phyloP scores from a whole-genome alignment of 139 green algal species.

The Edaphochlamys debaryana region DNA sequence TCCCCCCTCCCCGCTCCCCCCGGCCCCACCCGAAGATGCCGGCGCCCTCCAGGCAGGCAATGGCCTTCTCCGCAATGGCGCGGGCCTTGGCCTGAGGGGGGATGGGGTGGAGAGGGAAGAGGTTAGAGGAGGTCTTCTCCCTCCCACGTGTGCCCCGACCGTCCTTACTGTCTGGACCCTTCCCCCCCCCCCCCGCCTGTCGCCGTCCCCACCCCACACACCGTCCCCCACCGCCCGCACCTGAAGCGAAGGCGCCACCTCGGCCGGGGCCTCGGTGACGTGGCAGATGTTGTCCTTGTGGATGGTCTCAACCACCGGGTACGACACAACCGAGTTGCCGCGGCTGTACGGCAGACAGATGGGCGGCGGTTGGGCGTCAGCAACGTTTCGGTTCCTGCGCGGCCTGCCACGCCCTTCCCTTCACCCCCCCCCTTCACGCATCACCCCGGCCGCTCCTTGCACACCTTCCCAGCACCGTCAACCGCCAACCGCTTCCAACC shows the following conservation, averaged over 20 bases:
- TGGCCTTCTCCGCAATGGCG: conserved; percentile 79
- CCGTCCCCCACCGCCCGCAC: no score
- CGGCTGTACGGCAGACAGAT: conserved; percentile 11
- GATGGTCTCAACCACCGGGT: conserved; percentile 94
- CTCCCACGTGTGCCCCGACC: no score
- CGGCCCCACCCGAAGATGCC: conserved; percentile 92
- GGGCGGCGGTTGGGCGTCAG: neutral
- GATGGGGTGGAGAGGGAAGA: no score
- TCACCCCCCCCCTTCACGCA: neutral
- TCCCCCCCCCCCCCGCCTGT: no score
- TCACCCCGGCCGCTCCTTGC: no score
- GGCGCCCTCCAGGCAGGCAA: conserved; percentile 83
- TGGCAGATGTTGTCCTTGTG: conserved; percentile 95
- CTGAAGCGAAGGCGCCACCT: no score
- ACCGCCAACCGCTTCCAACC: neutral
- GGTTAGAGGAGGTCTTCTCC: no score
- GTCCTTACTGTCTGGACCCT: no score
- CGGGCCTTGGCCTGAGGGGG: conserved; percentile 60
- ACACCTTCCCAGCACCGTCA: no score
- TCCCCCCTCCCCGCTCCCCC: neutral
- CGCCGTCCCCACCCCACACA: no score
- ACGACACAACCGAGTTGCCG: conserved; percentile 70
- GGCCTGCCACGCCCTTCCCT: neutral
- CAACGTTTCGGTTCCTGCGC: neutral
- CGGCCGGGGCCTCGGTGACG: conserved; percentile 91